Evolutionary conservation across 2,329 filamentous ascomycete species (phyloP).

Genomic region (Trichoderma afroharzianum): DNA sequence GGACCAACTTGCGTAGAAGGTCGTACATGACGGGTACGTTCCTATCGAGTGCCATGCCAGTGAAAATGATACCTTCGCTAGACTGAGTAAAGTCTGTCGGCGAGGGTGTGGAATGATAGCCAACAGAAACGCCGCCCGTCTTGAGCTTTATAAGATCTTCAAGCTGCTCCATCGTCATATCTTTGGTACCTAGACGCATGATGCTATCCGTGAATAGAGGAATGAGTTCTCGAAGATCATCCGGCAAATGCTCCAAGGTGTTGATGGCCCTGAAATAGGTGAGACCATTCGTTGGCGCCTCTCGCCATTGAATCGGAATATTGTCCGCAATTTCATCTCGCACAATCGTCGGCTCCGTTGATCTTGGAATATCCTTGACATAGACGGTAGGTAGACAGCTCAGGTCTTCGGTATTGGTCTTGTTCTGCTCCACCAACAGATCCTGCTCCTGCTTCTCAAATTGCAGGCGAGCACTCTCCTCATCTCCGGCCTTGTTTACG

Average conservation of each 20-base stretch:
- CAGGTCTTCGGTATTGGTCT: slow-evolving; percentile 78
- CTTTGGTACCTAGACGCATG: slow-evolving; percentile 86
- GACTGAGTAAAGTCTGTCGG: slow-evolving; percentile 67
- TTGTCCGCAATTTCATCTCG: slow-evolving; percentile 63
- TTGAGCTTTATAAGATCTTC: slow-evolving; percentile 96
- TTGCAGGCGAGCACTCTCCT: slow-evolving; percentile 65
- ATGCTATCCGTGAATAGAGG: slow-evolving; percentile 89
- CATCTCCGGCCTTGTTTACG: slow-evolving; percentile 63
- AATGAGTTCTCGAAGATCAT: slow-evolving; percentile 78
- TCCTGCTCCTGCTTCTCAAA: slow-evolving; percentile 77
- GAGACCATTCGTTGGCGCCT: slow-evolving; percentile 89
- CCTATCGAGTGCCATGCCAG: slow-evolving; percentile 82
- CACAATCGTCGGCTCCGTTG: slow-evolving; percentile 58
- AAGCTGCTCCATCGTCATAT: slow-evolving; percentile 86
- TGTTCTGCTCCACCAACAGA: slow-evolving; percentile 76
- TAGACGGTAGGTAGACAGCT: slow-evolving; percentile 84
- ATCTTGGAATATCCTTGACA: slow-evolving; percentile 82
- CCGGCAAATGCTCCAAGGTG: slow-evolving; percentile 71
- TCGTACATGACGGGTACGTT: slow-evolving; percentile 92
- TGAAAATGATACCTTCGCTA: slow-evolving; percentile 78
- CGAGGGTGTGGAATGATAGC: slow-evolving; percentile 77
- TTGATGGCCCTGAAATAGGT: slow-evolving; percentile 95
- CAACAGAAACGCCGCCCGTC: slow-evolving; percentile 83
- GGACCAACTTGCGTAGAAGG: slow-evolving; percentile 72
- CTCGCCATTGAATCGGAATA: slow-evolving; percentile 79